Evolutionary conservation across 345 rosid species (phyloP).

Genomic region (Cochlearia excelsa): DNA sequence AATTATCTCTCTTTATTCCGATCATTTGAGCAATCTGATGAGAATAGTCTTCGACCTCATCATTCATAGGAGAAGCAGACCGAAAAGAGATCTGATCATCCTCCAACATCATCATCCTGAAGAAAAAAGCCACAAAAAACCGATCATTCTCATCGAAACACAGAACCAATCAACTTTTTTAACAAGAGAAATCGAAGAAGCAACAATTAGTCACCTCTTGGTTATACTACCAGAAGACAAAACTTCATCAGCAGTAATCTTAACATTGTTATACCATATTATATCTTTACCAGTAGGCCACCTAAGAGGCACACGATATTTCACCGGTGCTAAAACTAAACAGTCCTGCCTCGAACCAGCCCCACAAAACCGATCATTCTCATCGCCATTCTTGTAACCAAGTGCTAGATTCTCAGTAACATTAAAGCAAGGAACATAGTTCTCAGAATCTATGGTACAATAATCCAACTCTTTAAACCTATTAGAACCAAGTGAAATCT

Average conservation of each 20-base stretch:
- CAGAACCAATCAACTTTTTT: not conserved
- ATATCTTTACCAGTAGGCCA: constrained; percentile 98
- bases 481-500: constrained; percentile 74
- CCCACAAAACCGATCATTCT: constrained; percentile 63
- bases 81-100: constrained; percentile 95
- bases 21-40: constrained; percentile 98
- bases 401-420: constrained; percentile 54
- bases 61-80: constrained; percentile 79
- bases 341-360: constrained; percentile 55
- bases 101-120: constrained; percentile 97
- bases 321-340: constrained; percentile 64
- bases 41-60: constrained; percentile 95
- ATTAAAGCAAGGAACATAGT: constrained; percentile 83
- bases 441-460: constrained; percentile 67
- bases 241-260: constrained; percentile 86
- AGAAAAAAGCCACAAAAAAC: not conserved
- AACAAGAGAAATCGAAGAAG: constrained; percentile 21
- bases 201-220: constrained; percentile 62
- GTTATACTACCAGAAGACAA: constrained; percentile 93
- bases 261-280: constrained; percentile 85
- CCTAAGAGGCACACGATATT: constrained; percentile 83
- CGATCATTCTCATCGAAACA: not conserved
- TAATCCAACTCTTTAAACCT: constrained; percentile 72
- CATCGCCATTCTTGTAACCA: constrained; percentile 54
- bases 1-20: constrained; percentile 77